Evolutionary conservation across 2,329 filamentous ascomycete genomes (phyloP), one percentile per base, ranked within the genome.

Genomic region (Eutypa lata): DNA sequence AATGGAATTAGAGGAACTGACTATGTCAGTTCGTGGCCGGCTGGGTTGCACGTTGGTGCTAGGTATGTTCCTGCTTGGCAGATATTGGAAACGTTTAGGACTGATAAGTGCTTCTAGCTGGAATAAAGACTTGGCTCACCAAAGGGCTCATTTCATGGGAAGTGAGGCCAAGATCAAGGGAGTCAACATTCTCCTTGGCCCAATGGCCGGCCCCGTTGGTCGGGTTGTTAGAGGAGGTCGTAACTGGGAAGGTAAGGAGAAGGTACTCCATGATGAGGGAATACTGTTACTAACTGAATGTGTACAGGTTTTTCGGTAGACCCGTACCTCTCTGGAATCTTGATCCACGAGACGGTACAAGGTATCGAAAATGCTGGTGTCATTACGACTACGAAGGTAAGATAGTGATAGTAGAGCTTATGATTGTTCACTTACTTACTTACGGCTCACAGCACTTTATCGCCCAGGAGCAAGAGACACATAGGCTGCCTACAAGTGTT

Each of bases 101-200:
- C 5, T 47, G 37, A n/a, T 38, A 11, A 26, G 26, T n/a, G 18
- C 33, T 48, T 79, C 82, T 7, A 87, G 86, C 14, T 90, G 84
- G 82, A 82, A 88, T 65, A 81, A 80, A 56, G 70, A 76, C 18
- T 75, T 87, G 44, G 81, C 84, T 54, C 84, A 83, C 64, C 73
- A 75, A 37, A 80, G 85, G 49, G 86, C 84, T 37, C 71, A 78
- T 55, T 81, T 81, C 53, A 87, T 89, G 81, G 87, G 84, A 16
- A 70, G 75, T 51, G 87, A 90, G 63, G 81, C 85, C 61, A 77
- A 76, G 52, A 78, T 69, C 52, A 90, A 89, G 68, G 87, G 87
- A 54, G 77, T 87, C 24, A 85, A 89, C 64, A 76, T 88, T n/a
- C 80, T 84, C 60, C 74, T 89, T 19, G 87, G 86, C 3, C 86